phyloP scores from a whole-genome alignment of 1,139 yeast genomes.

The Pneumocystis oryctolagi region DNA sequence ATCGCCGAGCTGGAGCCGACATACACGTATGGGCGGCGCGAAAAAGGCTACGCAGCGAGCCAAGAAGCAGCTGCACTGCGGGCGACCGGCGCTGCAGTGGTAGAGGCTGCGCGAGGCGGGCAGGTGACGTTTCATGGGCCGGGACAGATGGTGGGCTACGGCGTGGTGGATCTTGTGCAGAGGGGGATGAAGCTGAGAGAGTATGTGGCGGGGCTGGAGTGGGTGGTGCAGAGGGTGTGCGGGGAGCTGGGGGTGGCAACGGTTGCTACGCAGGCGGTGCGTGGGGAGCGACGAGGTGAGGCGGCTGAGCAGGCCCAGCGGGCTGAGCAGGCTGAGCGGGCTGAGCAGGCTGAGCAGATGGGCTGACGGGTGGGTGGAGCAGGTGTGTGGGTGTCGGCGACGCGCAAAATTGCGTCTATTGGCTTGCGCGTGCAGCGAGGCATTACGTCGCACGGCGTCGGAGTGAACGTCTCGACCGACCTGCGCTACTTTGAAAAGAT shows the following conservation, averaged over 20 bases:
- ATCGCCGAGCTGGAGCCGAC: constrained; percentile 53
- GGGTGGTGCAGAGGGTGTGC: too few species aligned
- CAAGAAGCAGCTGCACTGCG: not conserved
- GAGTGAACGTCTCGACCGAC: constrained; percentile 65
- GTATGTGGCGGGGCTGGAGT: constrained; percentile 20
- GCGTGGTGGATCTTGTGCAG: constrained; percentile 52
- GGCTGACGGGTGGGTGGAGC: constrained; percentile 13
- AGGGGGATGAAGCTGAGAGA: not conserved
- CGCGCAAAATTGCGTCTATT: constrained; percentile 65
- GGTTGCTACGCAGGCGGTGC: too few species aligned
- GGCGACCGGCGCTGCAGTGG: constrained; percentile 31
- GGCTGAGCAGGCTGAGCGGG: too few species aligned
- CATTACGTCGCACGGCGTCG: constrained; percentile 79
- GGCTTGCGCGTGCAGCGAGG: constrained; percentile 79
- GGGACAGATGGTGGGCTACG: constrained; percentile 81
- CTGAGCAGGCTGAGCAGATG: constrained; percentile 70
- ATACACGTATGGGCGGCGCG: constrained; percentile 79
- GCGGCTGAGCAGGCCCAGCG: too few species aligned
- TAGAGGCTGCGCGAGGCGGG: constrained; percentile 82
- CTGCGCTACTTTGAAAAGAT: constrained; percentile 51
- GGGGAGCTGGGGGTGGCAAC: too few species aligned
- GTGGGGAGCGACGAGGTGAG: too few species aligned
- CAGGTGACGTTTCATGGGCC: constrained; percentile 94
- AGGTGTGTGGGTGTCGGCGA: constrained; percentile 46
- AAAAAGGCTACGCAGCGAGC: constrained; percentile 26